Evolutionary conservation across 2,329 filamentous ascomycete species (phyloP), one percentile per base, ranked within the genome.

Genomic region (Cladosporium oxysporum): DNA sequence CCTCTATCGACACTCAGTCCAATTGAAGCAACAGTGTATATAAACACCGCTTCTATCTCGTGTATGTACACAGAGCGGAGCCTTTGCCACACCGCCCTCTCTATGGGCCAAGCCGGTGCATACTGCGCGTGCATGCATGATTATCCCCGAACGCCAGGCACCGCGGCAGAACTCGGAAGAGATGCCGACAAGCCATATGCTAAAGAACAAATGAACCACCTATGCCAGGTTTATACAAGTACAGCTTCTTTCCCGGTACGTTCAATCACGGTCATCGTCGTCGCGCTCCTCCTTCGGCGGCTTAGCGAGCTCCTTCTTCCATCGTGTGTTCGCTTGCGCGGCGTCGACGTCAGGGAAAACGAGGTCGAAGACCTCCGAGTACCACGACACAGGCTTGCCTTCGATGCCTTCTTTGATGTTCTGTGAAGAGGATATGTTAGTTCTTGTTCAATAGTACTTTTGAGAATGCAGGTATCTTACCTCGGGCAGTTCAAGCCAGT

Each of bases 371-470:
- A 99, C 92, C 71, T 99, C 93, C 7, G 86, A 86, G 82, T 98
- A 99, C 95, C 95, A 99, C 75, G 87, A 89, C 21, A 94, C 94
- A 0, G 95, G 90, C 71, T 90, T 91, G 74, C 96, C 95, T 79
- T 97, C 90, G 69, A 99, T 91, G 71, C 93, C 93, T 75, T 96
- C 87, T 82, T 98, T 99, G 83, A 99, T 99, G 76, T 98, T 98
- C 95, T 99, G 77, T 31, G 21, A 35, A 12, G 5, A 23, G 18
- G 16, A 44, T 5, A 12, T 41, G 55, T 29, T 29, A 63, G 33
- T 18, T 52, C 52, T 11, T 26, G 23, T 6, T 65, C n/a, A 11
- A 28, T 41, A 47, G 49, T 41, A 12, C 5, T 35, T 7, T 0
- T 16, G 11, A 7, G 7, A n/a, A 26, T 16, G 37, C 11, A 67